A percentile compares a stretch with the other conserved stretches of the same genome.
These are phyloP conservation scores for Fraxinus albicans DNA, from an alignment of 305 asterid genomes.

Conservation along the genomic window DNA sequence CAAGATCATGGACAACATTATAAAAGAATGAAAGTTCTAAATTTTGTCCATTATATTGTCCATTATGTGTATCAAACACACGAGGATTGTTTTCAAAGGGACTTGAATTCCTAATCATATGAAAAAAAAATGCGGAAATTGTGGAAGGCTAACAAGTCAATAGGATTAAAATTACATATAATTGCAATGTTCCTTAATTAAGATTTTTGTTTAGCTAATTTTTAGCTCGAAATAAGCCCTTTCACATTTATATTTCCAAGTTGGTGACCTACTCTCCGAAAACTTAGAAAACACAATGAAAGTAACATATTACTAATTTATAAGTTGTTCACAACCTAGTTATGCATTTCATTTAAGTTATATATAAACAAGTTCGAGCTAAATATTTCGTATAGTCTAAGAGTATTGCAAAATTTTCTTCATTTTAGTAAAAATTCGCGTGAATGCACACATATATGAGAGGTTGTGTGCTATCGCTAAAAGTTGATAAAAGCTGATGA, in stretches of 20 bases:
- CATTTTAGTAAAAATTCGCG: neutral
- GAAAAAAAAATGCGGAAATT: neutral
- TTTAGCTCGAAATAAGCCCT: neutral
- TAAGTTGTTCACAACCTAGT: neutral
- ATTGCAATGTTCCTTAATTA: neutral
- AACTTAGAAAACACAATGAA: neutral
- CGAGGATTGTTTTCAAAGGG: neutral
- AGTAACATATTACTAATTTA: neutral
- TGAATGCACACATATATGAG: too few relatives aligned
- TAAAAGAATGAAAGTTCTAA: neutral
- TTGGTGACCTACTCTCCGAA: slow-evolving; percentile 29
- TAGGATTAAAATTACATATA: neutral
- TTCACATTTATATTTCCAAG: slow-evolving; percentile 5
- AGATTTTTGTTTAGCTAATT: neutral
- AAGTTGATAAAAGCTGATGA: too few relatives aligned
- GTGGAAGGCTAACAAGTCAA: neutral
- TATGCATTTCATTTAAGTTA: neutral
- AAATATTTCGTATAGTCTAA: neutral
- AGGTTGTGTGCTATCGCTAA: neutral
- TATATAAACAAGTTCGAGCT: neutral
- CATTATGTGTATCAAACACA: neutral
- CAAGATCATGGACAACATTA: neutral
- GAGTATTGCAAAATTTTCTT: neutral
- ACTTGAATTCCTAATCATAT: neutral
- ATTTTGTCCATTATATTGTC: neutral